Conservation (phyloP, 2,329 filamentous ascomycete genomes). For the Coniochaeta hoffmannii region DNA sequence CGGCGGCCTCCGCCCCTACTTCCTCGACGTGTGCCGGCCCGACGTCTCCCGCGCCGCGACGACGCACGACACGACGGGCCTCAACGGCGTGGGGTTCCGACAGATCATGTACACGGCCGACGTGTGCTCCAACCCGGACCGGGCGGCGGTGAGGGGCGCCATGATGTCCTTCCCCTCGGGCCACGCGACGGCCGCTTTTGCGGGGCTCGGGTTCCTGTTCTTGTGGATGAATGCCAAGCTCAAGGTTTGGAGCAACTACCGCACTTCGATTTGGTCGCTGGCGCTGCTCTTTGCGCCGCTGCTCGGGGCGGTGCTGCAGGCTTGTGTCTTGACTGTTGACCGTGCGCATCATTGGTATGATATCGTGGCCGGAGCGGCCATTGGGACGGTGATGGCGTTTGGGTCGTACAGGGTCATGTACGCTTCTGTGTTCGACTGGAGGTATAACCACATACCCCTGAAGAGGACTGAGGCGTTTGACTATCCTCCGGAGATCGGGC, state of each 20-base stretch:
- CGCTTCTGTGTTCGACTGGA: conserved; percentile 59
- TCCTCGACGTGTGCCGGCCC: conserved; percentile 58
- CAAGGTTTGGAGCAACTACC: conserved; percentile 61
- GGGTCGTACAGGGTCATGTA: conserved; percentile 59
- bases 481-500: conserved; percentile 8
- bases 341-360: conserved; percentile 66
- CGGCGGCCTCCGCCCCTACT: conserved; percentile 65
- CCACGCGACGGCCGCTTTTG: conserved; percentile 58
- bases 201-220: conserved; percentile 55
- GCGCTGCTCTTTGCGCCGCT: conserved; percentile 50
- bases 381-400: conserved; percentile 55
- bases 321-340: conserved; percentile 55
- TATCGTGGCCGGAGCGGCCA: conserved; percentile 51
- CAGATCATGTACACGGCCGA: conserved; percentile 57
- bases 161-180: conserved; percentile 63
- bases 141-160: conserved; percentile 48
- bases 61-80: conserved; percentile 30
- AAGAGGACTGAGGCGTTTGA: conserved; percentile 24
- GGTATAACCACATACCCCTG: conserved; percentile 58
- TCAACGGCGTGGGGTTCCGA: conserved; percentile 42
- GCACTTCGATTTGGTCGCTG: conserved; percentile 61
- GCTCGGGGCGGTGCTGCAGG: conserved; percentile 52
- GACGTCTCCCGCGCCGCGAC: conserved; percentile 34
- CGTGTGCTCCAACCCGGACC: conserved; percentile 51
- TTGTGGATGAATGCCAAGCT: conserved; percentile 67